phyloP scores from a whole-genome alignment of 2,329 filamentous ascomycete genomes.

The Aspergillus amoenus region DNA sequence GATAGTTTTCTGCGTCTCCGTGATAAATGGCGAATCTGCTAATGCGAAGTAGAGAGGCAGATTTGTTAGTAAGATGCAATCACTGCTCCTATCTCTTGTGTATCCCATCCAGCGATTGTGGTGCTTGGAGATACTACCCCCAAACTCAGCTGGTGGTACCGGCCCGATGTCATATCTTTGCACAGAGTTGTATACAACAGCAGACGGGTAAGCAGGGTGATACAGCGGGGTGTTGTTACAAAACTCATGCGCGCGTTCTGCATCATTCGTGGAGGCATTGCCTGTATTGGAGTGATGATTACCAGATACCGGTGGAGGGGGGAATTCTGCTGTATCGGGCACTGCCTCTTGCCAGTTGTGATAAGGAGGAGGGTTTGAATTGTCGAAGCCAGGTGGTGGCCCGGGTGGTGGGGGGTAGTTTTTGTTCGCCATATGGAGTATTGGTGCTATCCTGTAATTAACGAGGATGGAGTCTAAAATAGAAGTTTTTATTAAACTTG shows the following conservation, averaged over 20 bases:
- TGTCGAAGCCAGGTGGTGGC: conserved; percentile 23
- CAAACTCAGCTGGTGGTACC: conserved; percentile 43
- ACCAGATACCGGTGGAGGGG: conserved; percentile 57
- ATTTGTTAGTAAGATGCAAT: conserved; percentile 54
- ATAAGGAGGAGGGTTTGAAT: conserved; percentile 49
- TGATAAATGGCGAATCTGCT: conserved; percentile 51
- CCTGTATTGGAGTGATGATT: conserved; percentile 56
- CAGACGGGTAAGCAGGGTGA: conserved; percentile 46
- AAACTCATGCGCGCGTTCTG: conserved; percentile 57
- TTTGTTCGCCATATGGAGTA: not conserved
- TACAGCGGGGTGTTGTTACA: conserved; percentile 53
- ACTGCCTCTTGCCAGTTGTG: conserved; percentile 62
- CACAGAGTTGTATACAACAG: conserved; percentile 43
- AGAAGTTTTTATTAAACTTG: not conserved
- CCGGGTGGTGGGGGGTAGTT: not conserved
- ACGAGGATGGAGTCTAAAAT: not conserved
- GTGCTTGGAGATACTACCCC: conserved; percentile 39
- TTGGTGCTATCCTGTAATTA: not conserved
- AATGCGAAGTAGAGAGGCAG: conserved; percentile 58
- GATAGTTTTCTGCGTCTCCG: conserved; percentile 50
- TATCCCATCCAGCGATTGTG: conserved; percentile 47
- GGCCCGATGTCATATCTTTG: conserved; percentile 47
- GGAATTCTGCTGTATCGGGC: conserved; percentile 59
- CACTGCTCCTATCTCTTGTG: conserved; percentile 44
- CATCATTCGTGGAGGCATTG: conserved; percentile 56